Evolutionary conservation across 2,329 filamentous ascomycete species (phyloP), one percentile per base, ranked within the genome.

Genomic region (Mycogone perniciosa): DNA sequence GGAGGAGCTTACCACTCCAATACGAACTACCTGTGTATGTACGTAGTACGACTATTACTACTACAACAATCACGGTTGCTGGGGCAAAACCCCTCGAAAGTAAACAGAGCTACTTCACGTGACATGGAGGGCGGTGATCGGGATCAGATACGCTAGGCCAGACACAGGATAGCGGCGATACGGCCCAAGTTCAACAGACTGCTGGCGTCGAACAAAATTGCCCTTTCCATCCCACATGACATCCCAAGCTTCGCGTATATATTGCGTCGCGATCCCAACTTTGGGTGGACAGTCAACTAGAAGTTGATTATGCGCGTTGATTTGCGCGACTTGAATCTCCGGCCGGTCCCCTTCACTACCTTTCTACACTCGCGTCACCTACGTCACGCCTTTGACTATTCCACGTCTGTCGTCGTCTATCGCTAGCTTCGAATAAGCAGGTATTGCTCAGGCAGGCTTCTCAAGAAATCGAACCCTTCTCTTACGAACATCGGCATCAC

Each of bases 1-100:
- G 51, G 51, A 42, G 51, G 54, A 48, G 50, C 48, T 51, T 20
- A 20, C 20, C 20, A 20, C 20, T 20, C 20, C 20, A 20, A 20
- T 20, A 20, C 20, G 2, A 20, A 20, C 20, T 20, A 20, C 20
- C 20, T 20, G 2, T 20, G 20, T 20, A 20, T 20, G 20, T 20
- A 20, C 20, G 55, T 56, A 43, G 51, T 33, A 54, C 55, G 46
- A 56, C 47, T 56, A 56, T 50, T 54, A 55, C 57, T 59, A 33
- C 44, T 50, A 51, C 51, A 51, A 46, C 46, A 43, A 46, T 46
- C 56, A 45, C 50, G 51, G 62, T 66, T 66, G 63, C 63, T 55
- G 54, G 61, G 62, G 56, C 54, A 44, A 48, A 38, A 52, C 52
- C 52, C 52, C 52, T 46, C 49, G 40, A 34, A 54, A 54, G 52